Base-by-base conservation (phyloP, 352 stramenopile species). In the Phytophthora boehmeriae region DNA sequence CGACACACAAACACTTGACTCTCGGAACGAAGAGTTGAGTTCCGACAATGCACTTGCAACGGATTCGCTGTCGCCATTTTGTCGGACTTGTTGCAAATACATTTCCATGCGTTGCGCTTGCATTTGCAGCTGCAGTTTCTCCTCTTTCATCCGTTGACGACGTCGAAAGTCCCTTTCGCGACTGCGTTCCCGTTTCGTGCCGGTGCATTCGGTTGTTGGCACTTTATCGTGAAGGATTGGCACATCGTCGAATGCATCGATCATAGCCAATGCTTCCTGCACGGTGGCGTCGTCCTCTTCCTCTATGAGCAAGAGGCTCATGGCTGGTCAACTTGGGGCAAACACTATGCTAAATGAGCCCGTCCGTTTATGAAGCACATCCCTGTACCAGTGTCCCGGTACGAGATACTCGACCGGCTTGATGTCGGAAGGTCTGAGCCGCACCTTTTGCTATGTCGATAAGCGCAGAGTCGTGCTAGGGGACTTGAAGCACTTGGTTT, bases 121-220 rank as follows among this genome's bases (percentile, higher is more conserved):
- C 54, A 67, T 70, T 51, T 74, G 19, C 44, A 70, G 41, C 23
- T 68, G 46, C 53, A 55, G 30, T 49, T 27, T 23, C 41, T 73
- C 64, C 53, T 73, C 64, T 20, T 63, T 67, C 20, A 56, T 27
- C n/a, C 51, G 34, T 39, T 66, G 66, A 34, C 54, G 54, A 8
- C 51, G 49, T 38, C 54, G 60, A 53, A 58, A 59, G 27, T 61
- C 54, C 16, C 57, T 36, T 41, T 68, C 64, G 35, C 53, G 51
- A 48, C 22, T 54, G 34, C 54, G 46, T 36, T 69, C 63, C 35
- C 5, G 8, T 19, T 55, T 5, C 27, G 42, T 27, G 36, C 27
- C 11, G n/a, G 32, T 47, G 23, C 19, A 9, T 30, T 30, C 25
- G 6, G 25, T 30, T 30, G 6, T 28, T n/a, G 16, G 32, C 23